Evolutionary conservation across 164 flowering plant species (phyloP).

Genomic region (Pachysandra terminalis): DNA sequence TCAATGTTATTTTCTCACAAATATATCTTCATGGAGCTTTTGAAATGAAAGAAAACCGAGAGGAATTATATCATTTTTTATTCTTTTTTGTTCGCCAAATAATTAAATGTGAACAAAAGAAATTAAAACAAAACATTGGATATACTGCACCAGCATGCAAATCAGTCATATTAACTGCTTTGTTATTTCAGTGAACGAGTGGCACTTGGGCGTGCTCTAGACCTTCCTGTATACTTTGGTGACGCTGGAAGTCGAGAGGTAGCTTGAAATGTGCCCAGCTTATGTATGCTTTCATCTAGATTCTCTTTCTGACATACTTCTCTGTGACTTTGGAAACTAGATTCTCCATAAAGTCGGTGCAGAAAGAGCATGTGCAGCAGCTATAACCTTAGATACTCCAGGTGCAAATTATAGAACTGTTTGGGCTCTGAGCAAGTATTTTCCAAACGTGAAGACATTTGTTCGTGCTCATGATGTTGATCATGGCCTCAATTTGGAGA

Average conservation of each 20-base stretch:
- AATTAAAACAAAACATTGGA: background rate
- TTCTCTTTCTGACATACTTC: conserved; percentile 21
- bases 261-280: conserved; percentile 7
- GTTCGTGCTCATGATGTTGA: conserved; percentile 99
- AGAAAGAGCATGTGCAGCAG: conserved; percentile 99
- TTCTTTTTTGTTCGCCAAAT: background rate
- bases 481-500: conserved; percentile 97
- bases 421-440: conserved; percentile 97
- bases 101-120: background rate
- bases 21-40: background rate
- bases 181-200: conserved; percentile 80
- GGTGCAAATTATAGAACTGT: conserved; percentile 99
- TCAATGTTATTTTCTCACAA: background rate
- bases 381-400: conserved; percentile 87
- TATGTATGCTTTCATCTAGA: background rate
- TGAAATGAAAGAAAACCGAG: background rate
- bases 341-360: conserved; percentile 98
- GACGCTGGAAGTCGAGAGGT: conserved; percentile 99
- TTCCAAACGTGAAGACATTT: conserved; percentile 96
- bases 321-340: conserved; percentile 29
- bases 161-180: background rate
- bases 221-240: conserved; percentile 98
- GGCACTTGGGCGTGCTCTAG: conserved; percentile 92
- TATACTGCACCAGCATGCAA: background rate
- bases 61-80: too few relatives aligned